A percentile compares a stretch with the other conserved stretches of the same genome.
Conservation (phyloP, 805 yeast genomes). For the Candida morakotiae region DNA sequence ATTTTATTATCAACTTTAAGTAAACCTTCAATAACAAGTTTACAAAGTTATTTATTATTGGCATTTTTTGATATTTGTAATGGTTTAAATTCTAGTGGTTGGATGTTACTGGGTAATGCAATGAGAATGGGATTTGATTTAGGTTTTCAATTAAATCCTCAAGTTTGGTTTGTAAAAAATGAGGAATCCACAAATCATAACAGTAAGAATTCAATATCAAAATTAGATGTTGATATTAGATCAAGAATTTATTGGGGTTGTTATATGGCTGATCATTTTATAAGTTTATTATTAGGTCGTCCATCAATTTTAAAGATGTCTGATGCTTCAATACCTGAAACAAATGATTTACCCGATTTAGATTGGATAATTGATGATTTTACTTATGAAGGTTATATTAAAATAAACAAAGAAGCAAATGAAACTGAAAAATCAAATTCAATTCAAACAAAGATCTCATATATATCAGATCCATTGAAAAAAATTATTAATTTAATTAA, state of each 20-base stretch:
- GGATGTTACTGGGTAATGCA: slow-evolving; percentile 62
- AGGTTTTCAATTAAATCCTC: slow-evolving; percentile 60
- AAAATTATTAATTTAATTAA: slow-evolving; percentile 39
- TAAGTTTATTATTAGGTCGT: slow-evolving; percentile 55
- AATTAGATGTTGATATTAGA: slow-evolving; percentile 52
- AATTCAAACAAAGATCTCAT: slow-evolving; percentile 17
- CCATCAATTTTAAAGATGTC: slow-evolving; percentile 51
- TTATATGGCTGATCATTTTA: slow-evolving; percentile 60
- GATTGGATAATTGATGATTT: slow-evolving; percentile 63
- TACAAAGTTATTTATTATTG: slow-evolving; percentile 55
- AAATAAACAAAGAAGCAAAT: slow-evolving; percentile 12
- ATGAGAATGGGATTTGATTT: slow-evolving; percentile 62
- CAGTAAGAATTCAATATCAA: slow-evolving; percentile 19
- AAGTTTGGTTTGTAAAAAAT: slow-evolving; percentile 48
- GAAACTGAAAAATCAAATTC: slow-evolving; percentile 4
- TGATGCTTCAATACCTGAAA: slow-evolving; percentile 58
- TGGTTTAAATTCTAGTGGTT: slow-evolving; percentile 55
- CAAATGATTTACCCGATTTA: slow-evolving; percentile 56
- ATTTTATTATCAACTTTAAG: slow-evolving; percentile 38
- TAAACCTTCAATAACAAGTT: slow-evolving; percentile 48
- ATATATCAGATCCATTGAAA: slow-evolving; percentile 42
- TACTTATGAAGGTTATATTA: slow-evolving; percentile 28
- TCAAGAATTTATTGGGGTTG: slow-evolving; percentile 67
- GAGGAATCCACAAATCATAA: not conserved
- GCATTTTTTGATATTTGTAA: slow-evolving; percentile 61